Base-by-base conservation (phyloP, 805 yeast genomes). In the Saccharomycopsis malanga region DNA sequence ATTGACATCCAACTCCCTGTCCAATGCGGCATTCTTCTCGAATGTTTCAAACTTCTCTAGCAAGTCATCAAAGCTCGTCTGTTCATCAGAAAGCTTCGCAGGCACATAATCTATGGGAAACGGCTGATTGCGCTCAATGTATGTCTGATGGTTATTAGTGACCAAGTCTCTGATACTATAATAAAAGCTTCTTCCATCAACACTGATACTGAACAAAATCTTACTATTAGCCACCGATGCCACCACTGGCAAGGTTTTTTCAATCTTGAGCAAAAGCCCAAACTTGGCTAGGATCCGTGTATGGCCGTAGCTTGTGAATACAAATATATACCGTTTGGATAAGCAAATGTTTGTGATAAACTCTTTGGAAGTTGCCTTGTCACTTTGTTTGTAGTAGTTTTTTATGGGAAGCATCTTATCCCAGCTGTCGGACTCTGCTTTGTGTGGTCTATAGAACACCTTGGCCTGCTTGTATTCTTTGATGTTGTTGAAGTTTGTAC, bases 271-370 rank as follows among this genome's bases (percentile, higher is more conserved):
- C 47, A 94, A 80, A 17, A 87, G 71, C 1, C 98, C 98, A 60
- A 70, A 79, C 27, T 79, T 64, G 48, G 85, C 81, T 66, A 76
- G 87, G 12, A 74, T 71, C 53, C 95, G 72, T 30, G 87, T 70
- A 56, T 79, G 81, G 0, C 98, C 98, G 15, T 66, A 59, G 20
- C 80, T 81, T 0, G 97, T 81, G 36, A 94, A 86, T 1, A 84
- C 80, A 22, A 81, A 73, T 3, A 80, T 74, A 20, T 74, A 63
- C 2, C 76, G 69, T 21, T 76, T 73, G 30, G 83, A 79, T n/a
- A 88, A 65, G 2, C 94, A 76, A 2, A 87, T 69, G 2, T 83
- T 69, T 0, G 87, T 76, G n/a, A 88, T 66, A 44, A 72, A 72
- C 56, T 88, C 95, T 12, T 64, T 66, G n/a, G 60, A 62, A 21